Conservation (phyloP, 768 basidiomycete species). For the Aureoboletus auriporus region DNA sequence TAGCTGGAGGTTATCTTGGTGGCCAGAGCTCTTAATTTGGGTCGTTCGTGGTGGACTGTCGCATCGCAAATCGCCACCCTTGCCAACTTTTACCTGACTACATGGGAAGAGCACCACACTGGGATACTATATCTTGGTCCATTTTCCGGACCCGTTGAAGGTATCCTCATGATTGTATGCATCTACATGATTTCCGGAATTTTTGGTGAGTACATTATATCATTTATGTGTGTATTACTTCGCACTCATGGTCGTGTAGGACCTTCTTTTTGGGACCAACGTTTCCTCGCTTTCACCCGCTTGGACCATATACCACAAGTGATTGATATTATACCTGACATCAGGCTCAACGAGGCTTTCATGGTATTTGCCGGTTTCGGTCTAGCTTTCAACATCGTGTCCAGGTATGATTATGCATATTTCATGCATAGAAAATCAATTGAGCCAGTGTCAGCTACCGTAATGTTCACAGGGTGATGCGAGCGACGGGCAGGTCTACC, state of each 20-base stretch:
- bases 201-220: conserved; percentile 46
- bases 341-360: conserved; percentile 82
- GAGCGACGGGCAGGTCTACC: conserved; percentile 37
- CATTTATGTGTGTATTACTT: not conserved
- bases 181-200: conserved; percentile 80
- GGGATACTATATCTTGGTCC: conserved; percentile 88
- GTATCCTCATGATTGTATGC: conserved; percentile 78
- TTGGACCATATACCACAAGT: conserved; percentile 50
- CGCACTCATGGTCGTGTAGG: conserved; percentile 39
- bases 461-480: conserved; percentile 71
- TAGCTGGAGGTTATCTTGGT: conserved; percentile 87
- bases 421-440: not conserved
- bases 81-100: conserved; percentile 70
- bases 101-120: conserved; percentile 87
- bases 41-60: conserved; percentile 97
- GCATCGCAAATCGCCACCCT: conserved; percentile 70
- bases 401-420: conserved; percentile 40
- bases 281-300: conserved; percentile 54
- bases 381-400: conserved; percentile 75
- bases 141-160: conserved; percentile 96
- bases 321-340: conserved; percentile 49
- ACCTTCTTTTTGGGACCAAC: conserved; percentile 76
- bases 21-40: conserved; percentile 82
- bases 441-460: conserved; percentile 49
- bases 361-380: conserved; percentile 74